phyloP scores from a whole-genome alignment of 495 filamentous ascomycete genomes.

The Aspergillus panamensis region DNA sequence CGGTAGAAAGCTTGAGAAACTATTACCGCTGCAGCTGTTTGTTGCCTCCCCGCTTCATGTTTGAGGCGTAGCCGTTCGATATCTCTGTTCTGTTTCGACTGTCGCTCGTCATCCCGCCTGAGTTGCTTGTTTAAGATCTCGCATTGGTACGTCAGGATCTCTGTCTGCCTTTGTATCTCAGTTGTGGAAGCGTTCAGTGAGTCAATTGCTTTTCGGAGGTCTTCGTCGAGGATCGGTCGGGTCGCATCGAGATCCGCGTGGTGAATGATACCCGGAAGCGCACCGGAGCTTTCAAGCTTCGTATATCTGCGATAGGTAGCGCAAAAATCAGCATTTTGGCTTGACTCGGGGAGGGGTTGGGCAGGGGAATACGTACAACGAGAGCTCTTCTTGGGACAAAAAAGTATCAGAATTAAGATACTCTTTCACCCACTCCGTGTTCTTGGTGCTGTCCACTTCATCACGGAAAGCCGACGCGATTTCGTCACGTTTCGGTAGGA shows the following conservation, averaged over 20 bases:
- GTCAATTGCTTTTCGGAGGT: constrained; percentile 37
- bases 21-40: constrained; percentile 33
- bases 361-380: constrained; percentile 25
- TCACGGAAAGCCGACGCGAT: constrained; percentile 32
- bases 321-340: not conserved
- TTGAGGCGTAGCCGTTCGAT: constrained; percentile 34
- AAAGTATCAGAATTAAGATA: constrained; percentile 35
- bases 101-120: constrained; percentile 23
- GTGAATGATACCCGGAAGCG: constrained; percentile 29
- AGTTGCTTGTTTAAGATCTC: constrained; percentile 30
- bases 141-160: constrained; percentile 30
- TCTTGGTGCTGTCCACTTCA: constrained; percentile 11
- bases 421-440: constrained; percentile 35
- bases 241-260: constrained; percentile 28
- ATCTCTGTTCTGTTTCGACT: constrained; percentile 25
- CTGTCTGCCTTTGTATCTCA: constrained; percentile 34
- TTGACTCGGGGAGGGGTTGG: not conserved
- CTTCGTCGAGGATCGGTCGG: constrained; percentile 40
- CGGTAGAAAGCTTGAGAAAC: not conserved
- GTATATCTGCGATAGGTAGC: constrained; percentile 26
- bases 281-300: constrained; percentile 32
- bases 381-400: constrained; percentile 41
- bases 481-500: constrained; percentile 26
- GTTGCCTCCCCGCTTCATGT: constrained; percentile 38
- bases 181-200: constrained; percentile 37